Evolutionary conservation across 2,329 filamentous ascomycete genomes (phyloP), one percentile per base, ranked within the genome.

Genomic region (Leptographium flavum): DNA sequence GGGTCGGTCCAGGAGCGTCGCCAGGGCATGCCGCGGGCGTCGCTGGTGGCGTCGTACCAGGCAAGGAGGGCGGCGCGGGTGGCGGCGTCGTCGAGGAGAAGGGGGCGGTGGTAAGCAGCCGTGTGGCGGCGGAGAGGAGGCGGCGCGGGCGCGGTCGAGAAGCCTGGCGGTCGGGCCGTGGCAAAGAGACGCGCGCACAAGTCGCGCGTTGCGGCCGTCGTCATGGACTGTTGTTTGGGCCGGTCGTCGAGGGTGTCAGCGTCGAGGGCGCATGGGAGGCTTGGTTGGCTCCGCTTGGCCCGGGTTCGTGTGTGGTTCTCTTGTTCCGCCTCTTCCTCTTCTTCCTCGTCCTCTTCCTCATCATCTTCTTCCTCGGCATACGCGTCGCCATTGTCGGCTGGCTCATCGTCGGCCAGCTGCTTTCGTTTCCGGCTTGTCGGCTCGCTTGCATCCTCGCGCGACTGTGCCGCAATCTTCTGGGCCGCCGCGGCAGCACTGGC

Each of bases 1-100:
- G 68, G 69, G 45, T 76, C 60, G 43, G 74, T 61, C 72, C 74
- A 81, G 2, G 65, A 49, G 51, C 76, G 74, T 27, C 76, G 70
- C 73, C 73, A 76, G 2, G 73, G 73, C 73, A 76, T 76, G 13
- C 61, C 58, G n/a, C 73, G 71, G 2, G 59, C 49, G 13, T 60
- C 55, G 54, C 65, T 66, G 31, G 68, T 64, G 5, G 59, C 49
- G 50, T 73, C 69, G 52, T 74, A 76, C 73, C 73, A 76, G 15
- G 52, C 28, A 2, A 76, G 64, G 1, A 76, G 62, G 5, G 61
- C 50, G 1, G 52, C 50, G 2, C 67, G 64, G 0, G 50, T 49
- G 1, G 42, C 23, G 10, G 57, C 49, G 17, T 59, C 63, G 47
- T 65, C 58, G 2, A 76, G 61, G 3, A 76, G 60, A 5, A 69